These are phyloP conservation scores for Phyllosticta citribraziliensis DNA, from an alignment of 2,329 filamentous ascomycete genomes.

Conservation along the genomic window DNA sequence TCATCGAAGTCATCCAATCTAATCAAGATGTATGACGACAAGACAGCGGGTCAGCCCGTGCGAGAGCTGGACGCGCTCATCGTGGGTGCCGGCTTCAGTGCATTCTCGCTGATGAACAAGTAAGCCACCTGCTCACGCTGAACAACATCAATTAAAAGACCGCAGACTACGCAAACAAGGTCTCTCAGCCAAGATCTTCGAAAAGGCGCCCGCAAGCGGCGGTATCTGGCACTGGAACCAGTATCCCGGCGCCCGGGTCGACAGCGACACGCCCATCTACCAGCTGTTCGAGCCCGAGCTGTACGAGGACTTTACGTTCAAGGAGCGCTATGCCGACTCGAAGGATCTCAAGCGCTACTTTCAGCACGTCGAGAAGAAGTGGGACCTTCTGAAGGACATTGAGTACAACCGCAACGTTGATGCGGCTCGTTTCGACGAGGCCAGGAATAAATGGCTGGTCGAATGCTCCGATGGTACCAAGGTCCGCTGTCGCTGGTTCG, in stretches of 20 bases:
- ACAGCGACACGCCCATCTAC: slow-evolving; percentile 22
- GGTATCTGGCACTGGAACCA: slow-evolving; percentile 29
- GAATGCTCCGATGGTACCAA: slow-evolving; percentile 36
- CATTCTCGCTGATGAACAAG: slow-evolving; percentile 15
- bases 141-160: background rate
- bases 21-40: background rate
- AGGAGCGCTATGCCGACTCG: slow-evolving; percentile 17
- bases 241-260: slow-evolving; percentile 24
- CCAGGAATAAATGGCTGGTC: slow-evolving; percentile 25
- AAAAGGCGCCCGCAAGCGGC: slow-evolving; percentile 19
- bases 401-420: slow-evolving; percentile 36
- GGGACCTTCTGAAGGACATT: slow-evolving; percentile 18
- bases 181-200: slow-evolving; percentile 16
- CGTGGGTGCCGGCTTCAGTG: slow-evolving; percentile 21
- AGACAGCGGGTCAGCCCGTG: background rate
- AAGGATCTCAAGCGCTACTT: slow-evolving; percentile 19
- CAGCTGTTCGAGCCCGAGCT: slow-evolving; percentile 21
- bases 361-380: slow-evolving; percentile 17
- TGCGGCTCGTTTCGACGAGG: slow-evolving; percentile 32
- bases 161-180: slow-evolving; percentile 16
- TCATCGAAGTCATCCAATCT: background rate
- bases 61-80: slow-evolving; percentile 16
- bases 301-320: slow-evolving; percentile 16
- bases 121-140: background rate
- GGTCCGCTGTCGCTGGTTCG: slow-evolving; percentile 35